Evolutionary conservation across 2,329 filamentous ascomycete genomes (phyloP).

Genomic region (Pezicula rhizophila): DNA sequence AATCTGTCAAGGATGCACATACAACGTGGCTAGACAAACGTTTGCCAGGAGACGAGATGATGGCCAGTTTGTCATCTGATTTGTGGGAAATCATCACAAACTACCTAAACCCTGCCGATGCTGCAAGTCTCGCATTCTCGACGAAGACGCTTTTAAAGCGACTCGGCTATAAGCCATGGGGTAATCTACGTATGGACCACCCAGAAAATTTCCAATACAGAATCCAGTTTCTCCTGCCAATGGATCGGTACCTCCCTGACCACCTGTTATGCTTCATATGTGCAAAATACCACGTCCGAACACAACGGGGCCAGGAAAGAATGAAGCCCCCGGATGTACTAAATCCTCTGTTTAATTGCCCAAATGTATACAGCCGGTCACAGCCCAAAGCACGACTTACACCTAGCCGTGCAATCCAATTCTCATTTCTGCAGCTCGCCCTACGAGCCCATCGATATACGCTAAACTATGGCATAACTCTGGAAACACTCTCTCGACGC

Average conservation of each 20-base stretch:
- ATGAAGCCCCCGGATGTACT: conserved; percentile 46
- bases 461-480: conserved; percentile 39
- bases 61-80: conserved; percentile 37
- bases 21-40: conserved; percentile 7
- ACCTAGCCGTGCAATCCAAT: conserved; percentile 48
- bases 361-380: conserved; percentile 40
- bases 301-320: conserved; percentile 44
- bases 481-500: conserved; percentile 41
- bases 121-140: conserved; percentile 42
- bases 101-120: conserved; percentile 38
- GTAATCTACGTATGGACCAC: conserved; percentile 26
- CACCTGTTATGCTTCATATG: conserved; percentile 56
- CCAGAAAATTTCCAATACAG: conserved; percentile 39
- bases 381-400: conserved; percentile 45
- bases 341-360: conserved; percentile 52
- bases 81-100: conserved; percentile 40
- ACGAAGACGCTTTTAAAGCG: conserved; percentile 38
- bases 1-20: conserved; percentile 12
- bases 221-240: conserved; percentile 41
- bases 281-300: conserved; percentile 47
- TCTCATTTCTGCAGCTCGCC: conserved; percentile 52
- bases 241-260: conserved; percentile 45
- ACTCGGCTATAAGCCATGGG: conserved; percentile 35
- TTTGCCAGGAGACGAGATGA: conserved; percentile 32
- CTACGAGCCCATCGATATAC: conserved; percentile 42